Percentiles rank a stretch among this genome's conserved stretches.
These are phyloP conservation scores for Fraxinus quadrangulata DNA, from an alignment of 257 asterid genomes.

Conservation along the genomic window DNA sequence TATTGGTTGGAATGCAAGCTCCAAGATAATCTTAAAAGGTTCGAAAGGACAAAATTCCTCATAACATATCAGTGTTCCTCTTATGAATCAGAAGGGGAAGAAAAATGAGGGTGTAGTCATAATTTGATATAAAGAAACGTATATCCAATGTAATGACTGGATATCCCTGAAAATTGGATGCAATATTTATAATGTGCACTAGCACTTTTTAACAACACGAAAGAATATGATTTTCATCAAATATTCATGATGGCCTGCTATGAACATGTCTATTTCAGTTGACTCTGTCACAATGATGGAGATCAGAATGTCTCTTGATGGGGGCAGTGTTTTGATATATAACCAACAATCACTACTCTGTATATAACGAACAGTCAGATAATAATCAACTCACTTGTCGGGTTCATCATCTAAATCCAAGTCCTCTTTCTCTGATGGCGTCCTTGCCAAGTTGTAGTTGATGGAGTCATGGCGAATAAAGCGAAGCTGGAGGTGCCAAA, in stretches of 20 bases:
- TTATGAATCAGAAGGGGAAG: neutral
- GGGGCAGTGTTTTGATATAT: neutral
- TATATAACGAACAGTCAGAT: slow-evolving; percentile 6
- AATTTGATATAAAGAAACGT: neutral
- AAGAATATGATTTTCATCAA: neutral
- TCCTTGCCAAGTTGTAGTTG: slow-evolving; percentile 46
- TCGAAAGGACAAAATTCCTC: neutral
- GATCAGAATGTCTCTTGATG: neutral
- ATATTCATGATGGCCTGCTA: neutral
- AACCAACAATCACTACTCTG: neutral
- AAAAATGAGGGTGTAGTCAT: neutral
- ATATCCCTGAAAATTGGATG: neutral
- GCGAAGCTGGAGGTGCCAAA: slow-evolving; percentile 62
- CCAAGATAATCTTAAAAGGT: neutral
- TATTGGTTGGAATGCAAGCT: neutral
- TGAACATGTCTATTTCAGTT: neutral
- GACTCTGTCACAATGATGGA: neutral
- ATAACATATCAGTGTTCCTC: neutral
- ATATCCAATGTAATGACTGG: neutral
- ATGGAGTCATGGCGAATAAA: slow-evolving; percentile 58
- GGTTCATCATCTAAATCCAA: slow-evolving; percentile 38
- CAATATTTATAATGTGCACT: slow-evolving; percentile 4
- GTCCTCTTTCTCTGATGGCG: slow-evolving; percentile 34
- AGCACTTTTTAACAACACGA: neutral
- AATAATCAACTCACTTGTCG: slow-evolving; percentile 42